Conservation (phyloP, 805 yeast species). For the Wickerhamiella allomyrinae region DNA sequence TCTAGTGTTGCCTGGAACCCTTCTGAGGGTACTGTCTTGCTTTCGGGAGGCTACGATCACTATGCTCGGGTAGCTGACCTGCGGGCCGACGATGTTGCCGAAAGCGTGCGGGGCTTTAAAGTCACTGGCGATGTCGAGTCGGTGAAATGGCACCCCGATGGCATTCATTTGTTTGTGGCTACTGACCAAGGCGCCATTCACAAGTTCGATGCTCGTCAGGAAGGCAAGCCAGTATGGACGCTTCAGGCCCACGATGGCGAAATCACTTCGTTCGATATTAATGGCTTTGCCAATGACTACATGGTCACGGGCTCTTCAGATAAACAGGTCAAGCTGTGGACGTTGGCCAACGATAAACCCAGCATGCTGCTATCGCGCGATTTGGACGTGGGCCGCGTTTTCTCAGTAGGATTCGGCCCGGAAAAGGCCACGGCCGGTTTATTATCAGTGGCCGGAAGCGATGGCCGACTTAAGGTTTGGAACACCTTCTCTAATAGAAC, state of each 20-base stretch:
- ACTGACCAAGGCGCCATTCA: constrained; percentile 84
- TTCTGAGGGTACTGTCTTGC: constrained; percentile 33
- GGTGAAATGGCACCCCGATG: constrained; percentile 55
- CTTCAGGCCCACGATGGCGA: constrained; percentile 95
- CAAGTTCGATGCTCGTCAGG: constrained; percentile 70
- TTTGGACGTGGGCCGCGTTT: constrained; percentile 86
- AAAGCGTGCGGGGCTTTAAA: constrained; percentile 46
- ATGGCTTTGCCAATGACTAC: constrained; percentile 52
- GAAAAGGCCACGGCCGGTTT: constrained; percentile 79
- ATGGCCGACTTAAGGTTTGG: constrained; percentile 79
- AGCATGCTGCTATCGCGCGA: constrained; percentile 84
- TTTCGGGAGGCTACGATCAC: constrained; percentile 88
- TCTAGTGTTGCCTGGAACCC: constrained; percentile 82
- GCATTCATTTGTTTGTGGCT: constrained; percentile 56
- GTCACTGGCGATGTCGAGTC: constrained; percentile 74
- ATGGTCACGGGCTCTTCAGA: constrained; percentile 83
- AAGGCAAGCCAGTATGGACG: constrained; percentile 71
- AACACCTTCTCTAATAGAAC: constrained; percentile 73
- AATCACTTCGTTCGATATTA: constrained; percentile 65
- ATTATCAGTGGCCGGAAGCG: constrained; percentile 75
- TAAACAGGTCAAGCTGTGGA: constrained; percentile 77
- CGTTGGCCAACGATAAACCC: constrained; percentile 47
- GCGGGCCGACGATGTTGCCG: constrained; percentile 45
- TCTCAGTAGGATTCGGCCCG: constrained; percentile 68
- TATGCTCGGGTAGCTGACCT: constrained; percentile 69